A percentile compares a stretch with the other conserved stretches of the same genome.
These are phyloP conservation scores for Vanrija pseudolonga DNA, from an alignment of 1,284 basidiomycete genomes.

Conservation along the genomic window DNA sequence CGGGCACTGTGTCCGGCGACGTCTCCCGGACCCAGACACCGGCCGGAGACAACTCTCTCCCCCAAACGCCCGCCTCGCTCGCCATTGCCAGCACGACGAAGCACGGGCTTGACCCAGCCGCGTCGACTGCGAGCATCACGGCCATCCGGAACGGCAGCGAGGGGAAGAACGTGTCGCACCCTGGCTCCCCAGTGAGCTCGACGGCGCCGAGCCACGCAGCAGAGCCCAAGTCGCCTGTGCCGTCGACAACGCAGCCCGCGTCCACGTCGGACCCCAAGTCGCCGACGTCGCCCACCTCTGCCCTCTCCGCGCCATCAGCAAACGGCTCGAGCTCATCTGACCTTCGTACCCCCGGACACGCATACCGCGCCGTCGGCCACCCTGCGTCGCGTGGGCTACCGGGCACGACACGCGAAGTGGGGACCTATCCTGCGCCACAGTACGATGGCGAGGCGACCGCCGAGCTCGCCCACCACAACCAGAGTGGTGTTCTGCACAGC, in stretches of 20 bases:
- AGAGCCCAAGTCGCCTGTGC: no score
- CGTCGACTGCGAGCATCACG: slow-evolving; percentile 33
- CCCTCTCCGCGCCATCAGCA: background rate
- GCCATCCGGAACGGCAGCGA: slow-evolving; percentile 41
- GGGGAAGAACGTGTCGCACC: slow-evolving; percentile 13
- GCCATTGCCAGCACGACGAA: slow-evolving; percentile 2
- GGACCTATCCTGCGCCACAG: slow-evolving; percentile 21
- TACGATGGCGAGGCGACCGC: background rate
- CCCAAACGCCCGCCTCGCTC: background rate
- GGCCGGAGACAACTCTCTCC: background rate
- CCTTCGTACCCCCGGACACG: slow-evolving; percentile 23
- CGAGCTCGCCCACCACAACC: background rate
- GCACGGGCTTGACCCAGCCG: slow-evolving; percentile 32
- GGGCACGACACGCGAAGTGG: slow-evolving; percentile 22
- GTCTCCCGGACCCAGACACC: no score
- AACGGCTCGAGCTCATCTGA: background rate
- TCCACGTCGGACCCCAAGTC: background rate
- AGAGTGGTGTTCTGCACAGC: background rate
- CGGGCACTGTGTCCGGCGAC: no score
- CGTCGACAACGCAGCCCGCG: no score
- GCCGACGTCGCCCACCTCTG: background rate
- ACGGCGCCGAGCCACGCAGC: no score
- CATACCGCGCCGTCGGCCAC: slow-evolving; percentile 28
- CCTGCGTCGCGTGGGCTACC: slow-evolving; percentile 19
- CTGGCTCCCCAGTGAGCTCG: background rate